phyloP scores from a whole-genome alignment of 2,329 filamentous ascomycete species.

The Apiospora saccharicola region DNA sequence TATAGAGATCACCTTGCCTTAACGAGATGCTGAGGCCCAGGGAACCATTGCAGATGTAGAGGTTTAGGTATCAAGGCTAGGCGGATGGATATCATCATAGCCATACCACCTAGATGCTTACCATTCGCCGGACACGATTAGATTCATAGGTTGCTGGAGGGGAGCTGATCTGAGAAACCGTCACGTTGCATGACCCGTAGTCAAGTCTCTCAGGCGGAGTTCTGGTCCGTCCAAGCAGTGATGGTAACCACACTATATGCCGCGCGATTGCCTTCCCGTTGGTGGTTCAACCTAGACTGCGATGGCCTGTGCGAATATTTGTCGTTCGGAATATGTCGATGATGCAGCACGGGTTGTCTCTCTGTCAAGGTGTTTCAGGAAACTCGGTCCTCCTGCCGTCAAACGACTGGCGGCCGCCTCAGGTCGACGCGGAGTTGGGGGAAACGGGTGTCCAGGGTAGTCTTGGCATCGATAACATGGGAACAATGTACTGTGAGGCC shows the following conservation, averaged over 20 bases:
- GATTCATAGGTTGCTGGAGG: not conserved
- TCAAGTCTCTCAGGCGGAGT: not conserved
- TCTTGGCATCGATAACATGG: not conserved
- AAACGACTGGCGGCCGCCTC: not conserved
- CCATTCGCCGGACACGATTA: not conserved
- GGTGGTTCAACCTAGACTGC: not conserved
- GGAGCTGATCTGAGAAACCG: not conserved
- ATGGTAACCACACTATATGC: not conserved
- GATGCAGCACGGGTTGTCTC: not conserved
- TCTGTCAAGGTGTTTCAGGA: not conserved
- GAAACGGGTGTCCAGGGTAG: not conserved
- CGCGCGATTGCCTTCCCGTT: not conserved
- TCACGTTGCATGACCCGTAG: not conserved
- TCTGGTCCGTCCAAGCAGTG: not conserved
- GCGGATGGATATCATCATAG: not conserved
- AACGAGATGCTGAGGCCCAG: not conserved
- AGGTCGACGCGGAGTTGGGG: not conserved
- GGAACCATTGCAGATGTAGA: not conserved
- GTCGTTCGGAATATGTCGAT: not conserved
- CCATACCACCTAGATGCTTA: not conserved
- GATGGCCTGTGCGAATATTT: not conserved
- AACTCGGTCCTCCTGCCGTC: constrained; percentile 4
- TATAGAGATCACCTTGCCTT: not conserved
- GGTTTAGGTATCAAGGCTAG: not conserved
- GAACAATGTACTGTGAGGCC: not conserved